Percentiles rank a stretch among this genome's conserved stretches.
These are phyloP conservation scores for Veloboletus limbatus DNA, from an alignment of 1,284 basidiomycete genomes.

Conservation along the genomic window DNA sequence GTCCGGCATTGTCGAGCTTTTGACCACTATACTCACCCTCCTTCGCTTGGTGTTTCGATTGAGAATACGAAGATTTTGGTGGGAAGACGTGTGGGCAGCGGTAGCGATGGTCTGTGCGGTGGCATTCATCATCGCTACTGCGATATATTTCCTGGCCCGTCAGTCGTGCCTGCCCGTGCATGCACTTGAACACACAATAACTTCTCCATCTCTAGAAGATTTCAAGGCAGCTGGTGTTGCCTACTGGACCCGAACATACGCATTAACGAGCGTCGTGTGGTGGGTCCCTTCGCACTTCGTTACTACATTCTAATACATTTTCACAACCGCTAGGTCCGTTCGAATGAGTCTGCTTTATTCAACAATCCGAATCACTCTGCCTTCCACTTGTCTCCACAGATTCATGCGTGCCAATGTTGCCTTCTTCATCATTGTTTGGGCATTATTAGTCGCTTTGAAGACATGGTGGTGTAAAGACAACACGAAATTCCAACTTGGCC, in stretches of 20 bases:
- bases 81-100: slow-evolving; percentile 23
- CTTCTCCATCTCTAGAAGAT: neutral
- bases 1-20: neutral
- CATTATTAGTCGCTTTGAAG: slow-evolving; percentile 1
- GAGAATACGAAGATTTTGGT: slow-evolving; percentile 18
- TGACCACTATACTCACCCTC: neutral
- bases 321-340: slow-evolving; percentile 9
- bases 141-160: neutral
- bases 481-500: neutral
- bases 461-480: neutral
- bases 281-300: neutral
- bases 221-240: neutral
- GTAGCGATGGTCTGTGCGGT: neutral
- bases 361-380: slow-evolving; percentile 9
- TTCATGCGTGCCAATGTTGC: neutral
- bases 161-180: too few relatives aligned
- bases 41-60: slow-evolving; percentile 16
- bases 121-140: neutral
- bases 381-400: neutral
- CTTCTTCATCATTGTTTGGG: slow-evolving; percentile 8
- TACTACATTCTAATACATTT: neutral
- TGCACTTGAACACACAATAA: neutral
- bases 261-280: slow-evolving; percentile 8
- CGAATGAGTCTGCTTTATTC: slow-evolving; percentile 18
- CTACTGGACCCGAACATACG: neutral